These are phyloP conservation scores for Backusella psychrophila DNA, from an alignment of 192 early-diverging fungal genomes.

Conservation along the genomic window DNA sequence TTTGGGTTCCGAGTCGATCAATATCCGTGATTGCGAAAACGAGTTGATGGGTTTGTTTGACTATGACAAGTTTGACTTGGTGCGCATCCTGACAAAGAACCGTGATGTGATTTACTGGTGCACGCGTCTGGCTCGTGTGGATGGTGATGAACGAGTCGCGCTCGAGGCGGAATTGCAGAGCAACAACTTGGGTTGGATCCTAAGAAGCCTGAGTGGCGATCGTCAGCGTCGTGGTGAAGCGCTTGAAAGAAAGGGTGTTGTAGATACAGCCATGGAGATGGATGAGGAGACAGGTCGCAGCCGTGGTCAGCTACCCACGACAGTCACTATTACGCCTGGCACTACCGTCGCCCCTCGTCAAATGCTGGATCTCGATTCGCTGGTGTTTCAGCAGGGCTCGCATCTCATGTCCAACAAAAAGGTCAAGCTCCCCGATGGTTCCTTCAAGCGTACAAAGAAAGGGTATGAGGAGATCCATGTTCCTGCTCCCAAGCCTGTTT, in stretches of 20 bases:
- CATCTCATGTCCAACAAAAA: constrained; percentile 99
- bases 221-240: constrained; percentile 49
- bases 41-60: constrained; percentile 95
- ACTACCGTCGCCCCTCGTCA: constrained; percentile 56
- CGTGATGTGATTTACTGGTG: constrained; percentile 91
- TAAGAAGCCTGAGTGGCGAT: constrained; percentile 66
- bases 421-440: constrained; percentile 87
- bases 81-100: constrained; percentile 86
- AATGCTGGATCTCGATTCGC: constrained; percentile 74
- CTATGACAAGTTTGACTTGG: constrained; percentile 94
- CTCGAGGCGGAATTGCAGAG: constrained; percentile 72
- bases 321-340: constrained; percentile 47
- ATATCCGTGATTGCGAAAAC: constrained; percentile 90
- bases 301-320: constrained; percentile 37
- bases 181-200: constrained; percentile 65
- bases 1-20: constrained; percentile 59
- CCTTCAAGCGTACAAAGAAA: constrained; percentile 70
- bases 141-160: constrained; percentile 48
- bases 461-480: constrained; percentile 93
- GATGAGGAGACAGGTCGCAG: constrained; percentile 38
- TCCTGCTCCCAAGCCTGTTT: constrained; percentile 70
- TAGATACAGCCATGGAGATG: constrained; percentile 67
- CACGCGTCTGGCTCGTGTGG: constrained; percentile 79
- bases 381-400: constrained; percentile 90
- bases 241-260: constrained; percentile 58